Evolutionary conservation across 177 flowering plant species (phyloP), one percentile per base, ranked within the genome.

Genomic region (Telopea speciosissima): DNA sequence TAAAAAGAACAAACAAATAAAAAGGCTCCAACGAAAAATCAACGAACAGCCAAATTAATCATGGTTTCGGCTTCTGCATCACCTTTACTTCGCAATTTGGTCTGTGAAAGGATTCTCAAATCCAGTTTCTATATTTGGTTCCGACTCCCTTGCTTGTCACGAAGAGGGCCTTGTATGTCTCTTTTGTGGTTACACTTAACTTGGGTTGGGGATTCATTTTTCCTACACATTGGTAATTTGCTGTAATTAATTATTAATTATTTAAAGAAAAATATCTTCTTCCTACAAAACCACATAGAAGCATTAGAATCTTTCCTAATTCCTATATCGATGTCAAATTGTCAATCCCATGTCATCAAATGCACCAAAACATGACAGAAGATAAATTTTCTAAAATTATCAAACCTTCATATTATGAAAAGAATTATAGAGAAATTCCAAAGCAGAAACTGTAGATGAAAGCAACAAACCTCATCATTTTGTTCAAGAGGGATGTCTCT

Each of bases 381-480:
- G 17, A 49, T 3, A 49, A 45, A 49, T 12, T 49, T 49, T 49
- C 54, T 49, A 16, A 16, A 49, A 49, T 49, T 16, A 49, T 49
- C 24, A 58, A 58, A 58, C 24, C 8, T 19, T 8, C 54, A 49
- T 12, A 11, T 49, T 49, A 16, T 49, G 54, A 49, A 12, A 49
- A 49, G 7, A 49, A 49, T 11, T 36, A 8, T 6, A 14, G n/a
- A 52, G 3, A 52, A 0, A 2, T 58, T 58, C 4, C 61, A 58
- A 58, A n/a, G 24, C 16, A 58, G 14, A 3, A 16, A 3, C 22
- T 58, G 0, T 21, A 5, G 23, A 68, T 56, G 36, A 58, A 68
- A n/a, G 49, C 45, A 14, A 44, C 33, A 14, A 33, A 81, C 85
- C 86, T 80, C 72, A n/a, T 26, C 63, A 23, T 74, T 71, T 65